Conservation (phyloP, 139 green algal species). For the Marvania coccoides region DNA sequence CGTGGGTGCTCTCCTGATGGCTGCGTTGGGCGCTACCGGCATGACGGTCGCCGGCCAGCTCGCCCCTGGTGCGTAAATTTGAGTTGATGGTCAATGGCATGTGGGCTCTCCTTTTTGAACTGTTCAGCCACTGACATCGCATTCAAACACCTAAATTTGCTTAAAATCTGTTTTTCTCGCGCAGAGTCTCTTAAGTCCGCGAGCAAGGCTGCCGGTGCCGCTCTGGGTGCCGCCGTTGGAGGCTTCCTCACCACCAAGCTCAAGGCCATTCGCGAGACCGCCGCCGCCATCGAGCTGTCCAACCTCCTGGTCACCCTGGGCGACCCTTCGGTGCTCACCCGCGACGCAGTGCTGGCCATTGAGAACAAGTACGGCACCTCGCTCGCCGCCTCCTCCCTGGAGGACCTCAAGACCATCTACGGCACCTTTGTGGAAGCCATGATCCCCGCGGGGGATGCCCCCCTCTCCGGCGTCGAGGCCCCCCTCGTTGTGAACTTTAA, state of each 20-base stretch:
- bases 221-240: conserved; percentile 32
- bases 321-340: conserved; percentile 45
- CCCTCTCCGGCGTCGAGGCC: conserved; percentile 36
- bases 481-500: conserved; percentile 63
- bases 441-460: conserved; percentile 70
- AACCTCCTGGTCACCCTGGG: conserved; percentile 62
- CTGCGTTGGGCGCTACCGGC: conserved; percentile 32
- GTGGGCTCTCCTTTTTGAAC: too few relatives aligned
- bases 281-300: conserved; percentile 62
- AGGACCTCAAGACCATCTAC: conserved; percentile 71
- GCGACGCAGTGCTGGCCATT: conserved; percentile 39
- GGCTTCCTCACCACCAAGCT: conserved; percentile 26
- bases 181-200: conserved; percentile 34
- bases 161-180: neutral
- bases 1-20: conserved; percentile 37
- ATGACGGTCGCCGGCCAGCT: conserved; percentile 16
- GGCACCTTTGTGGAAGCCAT: conserved; percentile 74
- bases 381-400: conserved; percentile 44
- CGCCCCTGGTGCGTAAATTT: conserved; percentile 30
- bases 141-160: too few relatives aligned
- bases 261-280: conserved; percentile 53
- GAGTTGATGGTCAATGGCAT: neutral
- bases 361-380: conserved; percentile 58
- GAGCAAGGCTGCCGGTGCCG: conserved; percentile 26
- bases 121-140: too few relatives aligned